Base-by-base conservation (phyloP, 1,139 yeast species). In the Suhomyces wounanorum region DNA sequence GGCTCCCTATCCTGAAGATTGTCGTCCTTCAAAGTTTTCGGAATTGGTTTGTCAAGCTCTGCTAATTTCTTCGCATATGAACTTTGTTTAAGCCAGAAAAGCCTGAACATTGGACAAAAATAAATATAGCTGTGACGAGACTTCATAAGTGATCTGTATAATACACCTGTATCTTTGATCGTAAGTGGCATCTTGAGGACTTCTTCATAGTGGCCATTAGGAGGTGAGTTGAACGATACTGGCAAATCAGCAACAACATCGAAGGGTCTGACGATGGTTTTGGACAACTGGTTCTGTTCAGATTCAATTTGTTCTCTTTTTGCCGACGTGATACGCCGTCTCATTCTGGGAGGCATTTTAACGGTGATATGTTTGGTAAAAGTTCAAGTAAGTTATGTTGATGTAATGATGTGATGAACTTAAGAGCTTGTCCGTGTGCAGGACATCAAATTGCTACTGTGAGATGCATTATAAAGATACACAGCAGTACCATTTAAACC, bases 11-110 rank as follows among this genome's bases (percentile, higher is more conserved):
- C 69, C 21, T 56, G 54, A 43, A 57, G 58, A 44, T 55, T 65
- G 33, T 64, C 75, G 39, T 61, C 67, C 39, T 63, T 62, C 18
- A 60, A 57, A 14, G 59, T 53, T 46, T 63, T 67, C 6, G 71
- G 67, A n/a, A 64, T 54, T 35, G 67, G 60, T 45, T 65, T 67
- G 48, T 70, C 73, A 54, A 61, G 63, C 44, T 74, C 78, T 13
- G 70, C 70, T 53, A 73, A 56, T 56, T 73, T 75, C 54, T 66
- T 70, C 21, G 77, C 77, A 54, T 75, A 75, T 58, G 84, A 69
- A 58, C 78, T 64, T 81, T 83, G 79, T 60, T 73, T 81, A 50
- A 91, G 73, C 97, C 97, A 92, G 60, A 84, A 89, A 48, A 88
- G 75, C 54, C 83, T 82, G 63, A 92, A 91, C 81, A 90, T 83